Evolutionary conservation across 129 eudicot species (phyloP), one percentile per base, ranked within the genome.

Genomic region (Tagetes patula): DNA sequence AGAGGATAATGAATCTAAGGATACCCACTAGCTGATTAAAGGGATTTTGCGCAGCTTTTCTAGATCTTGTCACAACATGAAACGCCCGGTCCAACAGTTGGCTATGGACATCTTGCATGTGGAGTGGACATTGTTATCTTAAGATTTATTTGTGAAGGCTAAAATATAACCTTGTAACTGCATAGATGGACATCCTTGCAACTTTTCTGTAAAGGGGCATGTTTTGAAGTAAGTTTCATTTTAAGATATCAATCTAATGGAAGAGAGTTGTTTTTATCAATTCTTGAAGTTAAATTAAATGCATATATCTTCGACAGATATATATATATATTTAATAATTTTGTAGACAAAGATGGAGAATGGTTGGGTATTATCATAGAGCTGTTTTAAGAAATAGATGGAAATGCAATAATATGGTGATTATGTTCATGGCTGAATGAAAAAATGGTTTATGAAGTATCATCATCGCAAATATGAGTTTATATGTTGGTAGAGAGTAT

Each of bases 401-500:
- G 12, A 45, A 45, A 2, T 48, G 6, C 5, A 48, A 48, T 11
- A 48, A 48, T 48, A 12, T 50, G 13, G 56, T 13, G 5, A 13
- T 50, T 50, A 3, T 13, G 6, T n/a, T 50, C 1, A 50, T 50
- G 56, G 30, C 30, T 50, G 30, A 13, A 50, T 13, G 56, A 50
- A 50, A n/a, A 50, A n/a, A 12, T 4, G 3, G 56, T 12, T 5
- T 2, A 7, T 1, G 8, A 11, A 45, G 8, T 12, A 50, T 4
- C 56, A 50, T 50, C 31, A 50, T 50, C 56, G n/a, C n/a, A 50
- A 50, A 7, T 50, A 7, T 50, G 56, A 50, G 30, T 50, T 46
- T 50, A 50, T n/a, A 50, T 50, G 56, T 50, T 50, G n/a, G 56
- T 50, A 50, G 56, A 50, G 56, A 50, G 56, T n/a, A 7, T 6